A percentile compares a stretch with the other conserved stretches of the same genome.
Evolutionary conservation across 2,329 filamentous ascomycete genomes (phyloP).

Genomic region (Hymenoscyphus scutula): DNA sequence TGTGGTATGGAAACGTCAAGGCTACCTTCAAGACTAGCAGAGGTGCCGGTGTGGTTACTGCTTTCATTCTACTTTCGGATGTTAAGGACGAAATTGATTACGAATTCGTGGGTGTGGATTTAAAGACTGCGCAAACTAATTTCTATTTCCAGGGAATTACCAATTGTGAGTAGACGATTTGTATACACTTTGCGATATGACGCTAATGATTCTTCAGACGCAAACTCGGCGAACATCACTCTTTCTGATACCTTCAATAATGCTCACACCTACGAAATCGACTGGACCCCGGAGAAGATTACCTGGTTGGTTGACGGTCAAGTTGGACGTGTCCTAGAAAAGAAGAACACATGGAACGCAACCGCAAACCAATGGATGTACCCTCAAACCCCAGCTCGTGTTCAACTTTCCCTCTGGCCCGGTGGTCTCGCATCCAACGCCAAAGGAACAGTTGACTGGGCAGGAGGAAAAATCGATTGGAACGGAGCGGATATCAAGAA

Average conservation of each 20-base stretch:
- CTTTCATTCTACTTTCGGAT: constrained; percentile 92
- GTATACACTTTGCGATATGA: constrained; percentile 22
- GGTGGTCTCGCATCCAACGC: constrained; percentile 78
- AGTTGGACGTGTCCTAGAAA: constrained; percentile 70
- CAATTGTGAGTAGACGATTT: constrained; percentile 64
- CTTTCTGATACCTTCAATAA: constrained; percentile 69
- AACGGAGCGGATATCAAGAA: constrained; percentile 72
- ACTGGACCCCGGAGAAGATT: constrained; percentile 85
- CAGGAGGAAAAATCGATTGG: constrained; percentile 90
- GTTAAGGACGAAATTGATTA: constrained; percentile 99
- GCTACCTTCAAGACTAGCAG: constrained; percentile 81
- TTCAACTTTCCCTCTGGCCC: constrained; percentile 96
- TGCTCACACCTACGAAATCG: constrained; percentile 87
- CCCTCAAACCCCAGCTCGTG: constrained; percentile 86
- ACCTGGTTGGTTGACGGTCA: constrained; percentile 86
- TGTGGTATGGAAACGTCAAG: constrained; percentile 96
- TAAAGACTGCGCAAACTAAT: constrained; percentile 81
- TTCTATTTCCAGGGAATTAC: constrained; percentile 95
- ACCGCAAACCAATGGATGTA: constrained; percentile 79
- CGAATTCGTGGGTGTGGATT: constrained; percentile 83
- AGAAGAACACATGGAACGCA: constrained; percentile 79
- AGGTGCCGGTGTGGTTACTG: constrained; percentile 88
- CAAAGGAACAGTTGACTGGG: constrained; percentile 85
- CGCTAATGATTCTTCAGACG: constrained; percentile 51
- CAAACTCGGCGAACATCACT: constrained; percentile 70